Evolutionary conservation across 257 asterid species (phyloP).

Genomic region (Galeopsis tetrahit): DNA sequence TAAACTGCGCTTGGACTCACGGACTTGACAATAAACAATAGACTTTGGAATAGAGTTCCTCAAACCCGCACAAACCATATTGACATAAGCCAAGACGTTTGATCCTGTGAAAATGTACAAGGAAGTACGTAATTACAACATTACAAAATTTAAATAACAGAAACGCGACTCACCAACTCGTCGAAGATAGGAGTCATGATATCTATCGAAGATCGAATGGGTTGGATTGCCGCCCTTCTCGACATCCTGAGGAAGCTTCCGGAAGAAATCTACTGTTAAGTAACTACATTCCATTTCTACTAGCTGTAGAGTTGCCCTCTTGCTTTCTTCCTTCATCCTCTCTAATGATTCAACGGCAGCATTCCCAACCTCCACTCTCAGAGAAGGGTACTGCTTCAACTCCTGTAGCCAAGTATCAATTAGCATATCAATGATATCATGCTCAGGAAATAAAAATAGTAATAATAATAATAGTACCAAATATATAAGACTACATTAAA

Average conservation of each 20-base stretch:
- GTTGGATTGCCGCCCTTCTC: constrained; percentile 91
- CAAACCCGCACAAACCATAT: constrained; percentile 67
- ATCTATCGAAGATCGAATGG: constrained; percentile 72
- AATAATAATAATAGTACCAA: neutral
- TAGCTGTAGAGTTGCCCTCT: constrained; percentile 68
- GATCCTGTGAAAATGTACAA: constrained; percentile 48
- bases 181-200: constrained; percentile 71
- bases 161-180: constrained; percentile 57
- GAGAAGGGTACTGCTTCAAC: constrained; percentile 80
- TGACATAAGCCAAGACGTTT: constrained; percentile 70
- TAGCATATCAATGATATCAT: neutral
- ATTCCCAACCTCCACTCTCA: constrained; percentile 65
- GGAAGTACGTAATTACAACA: neutral
- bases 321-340: constrained; percentile 81
- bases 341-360: constrained; percentile 76
- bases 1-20: constrained; percentile 79
- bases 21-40: constrained; percentile 76
- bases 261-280: constrained; percentile 82
- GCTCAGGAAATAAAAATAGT: neutral
- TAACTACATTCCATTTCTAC: constrained; percentile 85
- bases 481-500: neutral
- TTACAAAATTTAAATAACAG: no score
- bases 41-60: constrained; percentile 85
- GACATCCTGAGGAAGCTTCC: constrained; percentile 83
- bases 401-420: constrained; percentile 47